A percentile compares a stretch with the other conserved stretches of the same genome.
These are phyloP conservation scores for Parascedosporium putredinis DNA, from an alignment of 2,329 filamentous ascomycete genomes.

Conservation along the genomic window DNA sequence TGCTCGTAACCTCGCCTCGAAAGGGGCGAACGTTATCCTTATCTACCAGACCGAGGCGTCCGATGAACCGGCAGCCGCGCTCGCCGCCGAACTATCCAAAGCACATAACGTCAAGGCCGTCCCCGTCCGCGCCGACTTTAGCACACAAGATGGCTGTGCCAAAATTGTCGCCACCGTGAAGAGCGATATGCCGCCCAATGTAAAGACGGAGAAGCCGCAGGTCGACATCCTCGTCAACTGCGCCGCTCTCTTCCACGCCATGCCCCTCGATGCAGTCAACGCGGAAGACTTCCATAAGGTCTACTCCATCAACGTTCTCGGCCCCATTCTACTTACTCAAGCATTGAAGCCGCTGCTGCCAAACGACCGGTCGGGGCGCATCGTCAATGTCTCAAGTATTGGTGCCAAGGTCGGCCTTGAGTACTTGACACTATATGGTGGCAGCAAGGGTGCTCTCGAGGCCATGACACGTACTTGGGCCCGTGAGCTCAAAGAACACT, in stretches of 20 bases:
- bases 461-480: conserved; percentile 53
- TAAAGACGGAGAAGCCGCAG: conserved; percentile 39
- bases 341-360: conserved; percentile 45
- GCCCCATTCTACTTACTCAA: conserved; percentile 44
- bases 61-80: conserved; percentile 30
- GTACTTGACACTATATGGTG: conserved; percentile 46
- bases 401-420: conserved; percentile 41
- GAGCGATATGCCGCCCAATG: conserved; percentile 26
- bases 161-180: conserved; percentile 41
- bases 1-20: conserved; percentile 45
- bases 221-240: conserved; percentile 50
- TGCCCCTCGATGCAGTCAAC: conserved; percentile 32
- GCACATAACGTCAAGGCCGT: conserved; percentile 39
- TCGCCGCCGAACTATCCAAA: conserved; percentile 34
- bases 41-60: conserved; percentile 51
- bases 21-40: conserved; percentile 48
- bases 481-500: conserved; percentile 45
- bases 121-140: conserved; percentile 53
- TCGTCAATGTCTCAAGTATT: conserved; percentile 47
- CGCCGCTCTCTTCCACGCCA: conserved; percentile 40
- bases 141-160: conserved; percentile 41
- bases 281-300: conserved; percentile 41
- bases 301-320: conserved; percentile 49
- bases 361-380: conserved; percentile 43
- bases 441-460: conserved; percentile 52